Evolutionary conservation across 768 basidiomycete genomes (phyloP), one percentile per base, ranked within the genome.

Genomic region (Cyclocybe aegerita): DNA sequence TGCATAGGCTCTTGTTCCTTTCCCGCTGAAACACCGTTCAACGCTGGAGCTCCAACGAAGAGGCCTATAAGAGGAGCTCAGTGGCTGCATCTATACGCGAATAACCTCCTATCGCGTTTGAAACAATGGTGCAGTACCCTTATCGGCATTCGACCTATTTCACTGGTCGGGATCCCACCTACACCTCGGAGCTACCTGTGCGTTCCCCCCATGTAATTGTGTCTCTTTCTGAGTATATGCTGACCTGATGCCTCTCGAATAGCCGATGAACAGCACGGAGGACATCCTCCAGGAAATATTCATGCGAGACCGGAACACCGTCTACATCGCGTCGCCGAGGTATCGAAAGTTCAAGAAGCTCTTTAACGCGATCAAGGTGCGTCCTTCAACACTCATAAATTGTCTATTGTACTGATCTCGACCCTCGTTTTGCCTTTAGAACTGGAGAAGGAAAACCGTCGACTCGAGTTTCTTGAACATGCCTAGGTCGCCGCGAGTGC

Each of bases 261-360:
- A 70, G 67, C 67, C 68, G 1, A 70, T 70, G 67, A 65, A 65
- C 41, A 67, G 65, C 48, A 56, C 55, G 34, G 65, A 68, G 50
- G 67, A 70, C 39, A 55, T 68, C 34, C 53, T 70, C 2, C 68
- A 70, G 49, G 63, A 66, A 30, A 64, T 61, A 14, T 60, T 66
- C 49, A 67, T 65, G 61, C 53, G 59, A 34, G 60, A 66, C 48
- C 57, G 64, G 11, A 53, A 52, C 14, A 52, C 54, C 1, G 46
- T 52, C 14, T 49, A 56, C 41, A 45, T 43, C 16, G 53, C 50
- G 0, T 43, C 41, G 30, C 53, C 48, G 15, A 59, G 44, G 43
- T 30, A 49, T 4, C 51, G 43, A n/a, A n/a, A 48, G 7, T 31
- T 61, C 11, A 51, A 46, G 44, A 59, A 55, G 38, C 10, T 57